These are phyloP conservation scores for Penicillium sp. DNA, from an alignment of 2,329 filamentous ascomycete species.

Conservation along the genomic window DNA sequence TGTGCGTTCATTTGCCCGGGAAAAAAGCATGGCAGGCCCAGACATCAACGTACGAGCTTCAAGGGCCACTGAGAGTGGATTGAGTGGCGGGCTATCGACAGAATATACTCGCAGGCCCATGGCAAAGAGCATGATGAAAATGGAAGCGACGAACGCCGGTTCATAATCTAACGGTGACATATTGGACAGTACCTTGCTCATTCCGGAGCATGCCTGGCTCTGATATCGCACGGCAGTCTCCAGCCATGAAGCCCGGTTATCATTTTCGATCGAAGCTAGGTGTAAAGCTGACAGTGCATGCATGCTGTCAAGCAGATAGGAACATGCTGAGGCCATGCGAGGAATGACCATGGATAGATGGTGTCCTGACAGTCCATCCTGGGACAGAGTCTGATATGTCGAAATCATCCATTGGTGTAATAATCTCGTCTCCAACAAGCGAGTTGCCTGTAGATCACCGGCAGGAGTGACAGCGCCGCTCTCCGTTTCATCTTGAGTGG, in stretches of 20 bases:
- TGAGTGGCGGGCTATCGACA: constrained; percentile 21
- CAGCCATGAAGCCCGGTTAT: constrained; percentile 32
- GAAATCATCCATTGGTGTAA: constrained; percentile 42
- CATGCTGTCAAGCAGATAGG: constrained; percentile 47
- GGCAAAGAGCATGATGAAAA: constrained; percentile 42
- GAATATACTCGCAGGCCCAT: constrained; percentile 33
- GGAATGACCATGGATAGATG: constrained; percentile 38
- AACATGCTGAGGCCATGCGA: constrained; percentile 41
- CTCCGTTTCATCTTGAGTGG: constrained; percentile 23
- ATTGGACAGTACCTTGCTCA: constrained; percentile 35
- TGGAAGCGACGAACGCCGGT: constrained; percentile 43
- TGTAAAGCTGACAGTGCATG: constrained; percentile 48
- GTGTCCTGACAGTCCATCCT: constrained; percentile 31
- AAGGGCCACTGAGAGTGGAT: constrained; percentile 29
- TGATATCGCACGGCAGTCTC: constrained; percentile 40
- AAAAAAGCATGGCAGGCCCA: constrained; percentile 33
- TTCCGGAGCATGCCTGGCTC: constrained; percentile 35
- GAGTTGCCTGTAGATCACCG: constrained; percentile 18
- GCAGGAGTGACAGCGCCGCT: constrained; percentile 10
- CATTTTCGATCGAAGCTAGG: constrained; percentile 39
- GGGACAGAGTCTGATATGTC: constrained; percentile 35
- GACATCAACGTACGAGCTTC: constrained; percentile 32
- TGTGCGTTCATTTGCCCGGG: constrained; percentile 24
- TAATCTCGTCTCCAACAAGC: constrained; percentile 38
- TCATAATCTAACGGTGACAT: constrained; percentile 45